phyloP scores from a whole-genome alignment of 2,329 filamentous ascomycete species.

The Stagonosporopsis tanaceti region DNA sequence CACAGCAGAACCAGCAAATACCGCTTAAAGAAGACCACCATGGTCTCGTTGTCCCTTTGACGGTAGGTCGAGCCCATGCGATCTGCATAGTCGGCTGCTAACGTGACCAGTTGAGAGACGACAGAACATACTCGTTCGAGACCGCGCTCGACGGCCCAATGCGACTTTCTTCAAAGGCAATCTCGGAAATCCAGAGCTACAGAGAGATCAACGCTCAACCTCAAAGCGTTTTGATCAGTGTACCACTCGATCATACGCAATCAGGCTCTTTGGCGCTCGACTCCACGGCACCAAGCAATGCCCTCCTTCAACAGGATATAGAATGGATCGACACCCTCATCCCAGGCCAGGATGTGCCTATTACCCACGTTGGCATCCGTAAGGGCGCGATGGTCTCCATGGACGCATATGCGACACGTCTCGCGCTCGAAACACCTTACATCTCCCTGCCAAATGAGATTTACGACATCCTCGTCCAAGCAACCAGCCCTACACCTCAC shows the following conservation, averaged over 20 bases:
- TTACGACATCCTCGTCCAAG: slow-evolving; percentile 27
- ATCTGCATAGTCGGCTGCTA: neutral
- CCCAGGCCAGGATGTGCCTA: slow-evolving; percentile 17
- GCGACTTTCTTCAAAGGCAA: neutral
- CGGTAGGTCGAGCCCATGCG: neutral
- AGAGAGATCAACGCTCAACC: neutral
- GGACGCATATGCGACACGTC: slow-evolving; percentile 6
- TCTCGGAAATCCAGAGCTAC: slow-evolving; percentile 5
- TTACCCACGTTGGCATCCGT: slow-evolving; percentile 23
- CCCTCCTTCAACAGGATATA: neutral
- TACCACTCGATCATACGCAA: slow-evolving; percentile 8
- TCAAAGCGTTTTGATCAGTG: slow-evolving; percentile 6
- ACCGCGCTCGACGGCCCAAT: neutral
- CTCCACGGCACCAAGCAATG: neutral
- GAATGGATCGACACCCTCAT: slow-evolving; percentile 8
- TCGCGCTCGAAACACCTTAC: slow-evolving; percentile 26
- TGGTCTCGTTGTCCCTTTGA: slow-evolving; percentile 3
- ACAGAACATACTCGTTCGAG: slow-evolving; percentile 3
- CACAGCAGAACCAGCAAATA: slow-evolving; percentile 14
- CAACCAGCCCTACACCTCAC: slow-evolving; percentile 16
- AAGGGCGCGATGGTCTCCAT: slow-evolving; percentile 28
- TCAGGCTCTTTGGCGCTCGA: slow-evolving; percentile 6
- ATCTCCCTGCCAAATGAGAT: slow-evolving; percentile 22
- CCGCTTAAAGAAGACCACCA: slow-evolving; percentile 9
- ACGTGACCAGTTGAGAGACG: neutral